These are phyloP conservation scores for Ophiostoma montium DNA, from an alignment of 2,329 filamentous ascomycete genomes.

Conservation along the genomic window DNA sequence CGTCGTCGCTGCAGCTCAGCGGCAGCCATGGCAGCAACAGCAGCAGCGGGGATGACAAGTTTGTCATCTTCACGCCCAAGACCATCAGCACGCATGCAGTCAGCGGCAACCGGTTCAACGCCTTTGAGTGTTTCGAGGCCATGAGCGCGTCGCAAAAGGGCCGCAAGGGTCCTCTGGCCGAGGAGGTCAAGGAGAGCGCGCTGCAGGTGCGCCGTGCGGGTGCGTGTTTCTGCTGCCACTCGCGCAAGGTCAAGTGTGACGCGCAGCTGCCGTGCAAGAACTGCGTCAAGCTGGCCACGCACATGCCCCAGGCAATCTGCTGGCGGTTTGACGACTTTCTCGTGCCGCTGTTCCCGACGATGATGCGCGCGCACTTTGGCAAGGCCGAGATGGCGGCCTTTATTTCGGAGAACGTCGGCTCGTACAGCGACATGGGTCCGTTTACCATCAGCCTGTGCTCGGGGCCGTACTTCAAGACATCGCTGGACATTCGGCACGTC, in stretches of 20 bases:
- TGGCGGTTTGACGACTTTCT: constrained; percentile 46
- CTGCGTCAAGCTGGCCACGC: constrained; percentile 36
- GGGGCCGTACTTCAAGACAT: constrained; percentile 28
- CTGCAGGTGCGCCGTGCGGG: constrained; percentile 38
- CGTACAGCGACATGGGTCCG: constrained; percentile 27
- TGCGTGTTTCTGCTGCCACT: constrained; percentile 46
- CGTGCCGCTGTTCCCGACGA: constrained; percentile 35
- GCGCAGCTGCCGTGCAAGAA: constrained; percentile 40
- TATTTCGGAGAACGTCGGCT: constrained; percentile 32
- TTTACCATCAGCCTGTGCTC: constrained; percentile 35
- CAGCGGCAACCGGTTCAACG: constrained; percentile 26
- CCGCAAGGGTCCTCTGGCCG: constrained; percentile 39
- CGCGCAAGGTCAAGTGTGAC: constrained; percentile 45
- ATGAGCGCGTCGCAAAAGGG: constrained; percentile 38
- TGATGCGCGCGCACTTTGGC: constrained; percentile 35
- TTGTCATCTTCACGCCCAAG: constrained; percentile 41
- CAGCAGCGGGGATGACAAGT: constrained; percentile 26
- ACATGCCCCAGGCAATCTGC: constrained; percentile 40
- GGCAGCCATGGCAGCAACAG: constrained; percentile 9
- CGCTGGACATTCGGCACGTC: constrained; percentile 30
- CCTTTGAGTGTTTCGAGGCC: constrained; percentile 40
- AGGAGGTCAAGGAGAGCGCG: constrained; percentile 39
- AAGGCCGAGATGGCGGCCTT: constrained; percentile 36
- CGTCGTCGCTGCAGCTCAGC: constrained; percentile 7
- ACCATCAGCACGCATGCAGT: constrained; percentile 37